phyloP scores from a whole-genome alignment of 345 rosid species.

The Viola odorata region DNA sequence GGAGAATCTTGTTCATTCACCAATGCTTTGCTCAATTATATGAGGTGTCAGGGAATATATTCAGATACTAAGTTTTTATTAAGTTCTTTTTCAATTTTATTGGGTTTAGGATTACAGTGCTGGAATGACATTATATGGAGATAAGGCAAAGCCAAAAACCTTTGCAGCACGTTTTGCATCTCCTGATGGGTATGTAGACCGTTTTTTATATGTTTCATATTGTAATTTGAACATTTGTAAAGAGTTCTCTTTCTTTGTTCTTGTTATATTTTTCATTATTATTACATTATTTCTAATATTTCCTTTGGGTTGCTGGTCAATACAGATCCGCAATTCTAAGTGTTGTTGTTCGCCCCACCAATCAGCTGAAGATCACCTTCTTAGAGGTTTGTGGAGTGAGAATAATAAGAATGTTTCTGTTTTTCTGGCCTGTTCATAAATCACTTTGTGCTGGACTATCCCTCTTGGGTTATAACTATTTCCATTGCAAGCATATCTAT shows the following conservation, averaged over 20 bases:
- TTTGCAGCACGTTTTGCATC: slow-evolving; percentile 54
- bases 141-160: slow-evolving; percentile 76
- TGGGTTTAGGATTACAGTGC: slow-evolving; percentile 66
- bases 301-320: slow-evolving; percentile 9
- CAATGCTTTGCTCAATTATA: no score
- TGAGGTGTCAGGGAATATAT: no score
- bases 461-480: not conserved
- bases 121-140: slow-evolving; percentile 79
- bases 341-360: slow-evolving; percentile 71
- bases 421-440: not conserved
- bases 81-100: slow-evolving; percentile 7
- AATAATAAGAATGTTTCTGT: not conserved
- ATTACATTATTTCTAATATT: not conserved
- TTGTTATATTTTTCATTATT: not conserved
- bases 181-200: no score
- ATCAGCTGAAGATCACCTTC: slow-evolving; percentile 88
- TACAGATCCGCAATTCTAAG: slow-evolving; percentile 74
- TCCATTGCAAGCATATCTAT: not conserved
- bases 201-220: no score
- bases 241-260: not conserved
- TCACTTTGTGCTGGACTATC: not conserved
- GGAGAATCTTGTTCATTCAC: no score
- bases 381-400: slow-evolving; percentile 58
- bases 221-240: no score
- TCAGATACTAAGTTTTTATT: not conserved